A percentile compares a stretch with the other conserved stretches of the same genome.
These are phyloP conservation scores for Theileria orientalis DNA, from an alignment of 169 alveolate genomes.

Conservation along the genomic window DNA sequence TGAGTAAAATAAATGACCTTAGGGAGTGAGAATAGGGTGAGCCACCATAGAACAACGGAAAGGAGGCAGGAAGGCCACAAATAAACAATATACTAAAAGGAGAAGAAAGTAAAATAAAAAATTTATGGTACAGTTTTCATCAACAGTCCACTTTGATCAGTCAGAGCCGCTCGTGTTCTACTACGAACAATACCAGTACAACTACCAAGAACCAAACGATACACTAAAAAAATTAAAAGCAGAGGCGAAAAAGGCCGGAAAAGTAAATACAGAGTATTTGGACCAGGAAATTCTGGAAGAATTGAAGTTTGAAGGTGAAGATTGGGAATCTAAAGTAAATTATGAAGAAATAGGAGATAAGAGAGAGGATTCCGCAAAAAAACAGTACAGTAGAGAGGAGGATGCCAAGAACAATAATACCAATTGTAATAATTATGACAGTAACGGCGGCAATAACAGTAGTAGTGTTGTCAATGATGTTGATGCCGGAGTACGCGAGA, in stretches of 20 bases:
- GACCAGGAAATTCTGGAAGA: too few species aligned
- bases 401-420: too few species aligned
- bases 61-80: not conserved
- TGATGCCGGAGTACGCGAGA: not conserved
- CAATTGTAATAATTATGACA: too few species aligned
- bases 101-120: not conserved
- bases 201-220: not conserved
- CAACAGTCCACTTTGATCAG: not conserved
- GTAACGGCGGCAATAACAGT: not conserved
- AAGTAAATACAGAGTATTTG: too few species aligned
- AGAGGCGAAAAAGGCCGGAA: not conserved
- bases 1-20: not conserved
- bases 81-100: not conserved
- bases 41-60: not conserved
- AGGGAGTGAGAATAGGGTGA: too few species aligned
- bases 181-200: not conserved
- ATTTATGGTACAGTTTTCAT: constrained; percentile 1
- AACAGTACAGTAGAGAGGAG: not conserved
- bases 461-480: not conserved
- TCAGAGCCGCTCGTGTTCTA: constrained; percentile 1
- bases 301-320: not conserved
- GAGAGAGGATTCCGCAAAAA: not conserved
- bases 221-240: not conserved
- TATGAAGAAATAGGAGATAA: not conserved
- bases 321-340: not conserved